A percentile compares a stretch with the other conserved stretches of the same genome.
Conservation (phyloP, 768 basidiomycete genomes). For the Hericium erinaceus region DNA sequence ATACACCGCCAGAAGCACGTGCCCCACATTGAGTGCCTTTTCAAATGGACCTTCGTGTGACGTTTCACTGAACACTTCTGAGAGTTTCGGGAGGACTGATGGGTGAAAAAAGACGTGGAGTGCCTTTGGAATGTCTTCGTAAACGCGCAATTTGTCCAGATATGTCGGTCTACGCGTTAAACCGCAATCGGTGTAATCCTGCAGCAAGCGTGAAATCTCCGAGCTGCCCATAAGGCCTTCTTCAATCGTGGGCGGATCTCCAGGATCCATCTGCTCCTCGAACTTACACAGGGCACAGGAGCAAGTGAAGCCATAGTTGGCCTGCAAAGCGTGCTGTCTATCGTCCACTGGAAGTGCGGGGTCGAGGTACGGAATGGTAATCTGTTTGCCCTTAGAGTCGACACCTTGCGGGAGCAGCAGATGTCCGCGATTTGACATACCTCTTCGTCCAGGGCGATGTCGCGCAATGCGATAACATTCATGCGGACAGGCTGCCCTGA, state of each 20-base stretch:
- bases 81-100: constrained; percentile 45
- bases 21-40: constrained; percentile 43
- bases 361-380: constrained; percentile 70
- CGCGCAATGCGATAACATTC: constrained; percentile 56
- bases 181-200: constrained; percentile 8
- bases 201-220: constrained; percentile 27
- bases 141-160: constrained; percentile 7
- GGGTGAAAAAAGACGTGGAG: constrained; percentile 43
- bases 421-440: constrained; percentile 25
- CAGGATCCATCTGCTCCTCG: constrained; percentile 29
- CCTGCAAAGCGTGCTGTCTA: constrained; percentile 46
- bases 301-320: constrained; percentile 64
- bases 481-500: constrained; percentile 34
- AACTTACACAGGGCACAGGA: constrained; percentile 47
- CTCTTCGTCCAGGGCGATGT: constrained; percentile 55
- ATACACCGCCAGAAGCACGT: constrained; percentile 57
- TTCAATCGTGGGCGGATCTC: constrained; percentile 10
- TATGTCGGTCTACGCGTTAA: constrained; percentile 1
- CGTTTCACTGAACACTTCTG: constrained; percentile 56
- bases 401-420: too few relatives aligned
- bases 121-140: constrained; percentile 31
- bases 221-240: constrained; percentile 25
- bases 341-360: constrained; percentile 56
- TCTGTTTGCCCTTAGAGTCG: constrained; percentile 20
- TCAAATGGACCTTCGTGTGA: constrained; percentile 58